A percentile compares a stretch with the other conserved stretches of the same genome.
Evolutionary conservation across 192 early-diverging fungal species (phyloP).

Genomic region (Coemansia sp.): DNA sequence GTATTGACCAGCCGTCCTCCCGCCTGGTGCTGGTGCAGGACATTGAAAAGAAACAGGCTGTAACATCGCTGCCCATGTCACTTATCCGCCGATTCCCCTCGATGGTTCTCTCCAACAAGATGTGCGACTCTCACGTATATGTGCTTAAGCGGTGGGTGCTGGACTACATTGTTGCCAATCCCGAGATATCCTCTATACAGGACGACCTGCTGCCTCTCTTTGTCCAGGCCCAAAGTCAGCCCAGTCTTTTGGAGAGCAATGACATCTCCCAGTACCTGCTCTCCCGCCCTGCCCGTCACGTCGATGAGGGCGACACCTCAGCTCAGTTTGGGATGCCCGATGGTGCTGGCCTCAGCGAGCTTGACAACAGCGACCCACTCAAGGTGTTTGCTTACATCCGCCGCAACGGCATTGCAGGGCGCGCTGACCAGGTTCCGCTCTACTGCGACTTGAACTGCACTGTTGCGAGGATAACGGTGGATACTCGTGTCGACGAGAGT

Average conservation of each 20-base stretch:
- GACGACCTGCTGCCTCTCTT: constrained; percentile 84
- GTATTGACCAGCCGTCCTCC: constrained; percentile 52
- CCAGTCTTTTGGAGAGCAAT: constrained; percentile 55
- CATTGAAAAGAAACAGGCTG: constrained; percentile 5
- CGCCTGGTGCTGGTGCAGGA: constrained; percentile 48
- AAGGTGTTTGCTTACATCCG: constrained; percentile 58
- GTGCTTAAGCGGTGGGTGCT: constrained; percentile 93
- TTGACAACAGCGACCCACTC: constrained; percentile 54
- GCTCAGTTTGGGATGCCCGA: constrained; percentile 31
- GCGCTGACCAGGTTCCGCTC: constrained; percentile 77
- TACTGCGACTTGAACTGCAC: constrained; percentile 90
- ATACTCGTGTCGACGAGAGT: constrained; percentile 64
- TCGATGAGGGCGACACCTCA: constrained; percentile 42
- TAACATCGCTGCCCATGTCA: constrained; percentile 38
- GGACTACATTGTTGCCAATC: constrained; percentile 71
- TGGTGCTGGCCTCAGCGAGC: constrained; percentile 23
- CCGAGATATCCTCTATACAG: constrained; percentile 70
- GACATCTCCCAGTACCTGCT: constrained; percentile 35
- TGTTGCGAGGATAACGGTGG: constrained; percentile 54
- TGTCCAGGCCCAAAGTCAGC: constrained; percentile 81
- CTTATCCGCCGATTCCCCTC: constrained; percentile 76
- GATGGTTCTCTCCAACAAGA: constrained; percentile 72
- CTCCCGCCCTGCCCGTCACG: constrained; percentile 27
- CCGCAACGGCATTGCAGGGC: constrained; percentile 71
- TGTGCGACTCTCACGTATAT: constrained; percentile 92